Percentiles rank a stretch among this genome's conserved stretches.
Evolutionary conservation across 1,284 basidiomycete genomes (phyloP).

Genomic region (Ustilago loliicola): DNA sequence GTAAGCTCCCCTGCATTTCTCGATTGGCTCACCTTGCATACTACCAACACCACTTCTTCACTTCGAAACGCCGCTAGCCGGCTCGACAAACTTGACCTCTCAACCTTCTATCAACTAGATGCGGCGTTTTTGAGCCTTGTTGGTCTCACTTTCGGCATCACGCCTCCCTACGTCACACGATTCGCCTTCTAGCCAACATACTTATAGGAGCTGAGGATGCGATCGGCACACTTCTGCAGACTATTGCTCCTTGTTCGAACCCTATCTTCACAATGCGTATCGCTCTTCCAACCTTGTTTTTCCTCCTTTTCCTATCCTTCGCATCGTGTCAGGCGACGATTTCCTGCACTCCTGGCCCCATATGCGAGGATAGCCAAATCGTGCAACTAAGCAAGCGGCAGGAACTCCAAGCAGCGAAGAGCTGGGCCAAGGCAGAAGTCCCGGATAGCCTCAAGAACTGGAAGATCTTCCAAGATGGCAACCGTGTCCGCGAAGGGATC

Average conservation of each 20-base stretch:
- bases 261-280: not conserved
- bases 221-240: not conserved
- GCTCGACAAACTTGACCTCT: not conserved
- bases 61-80: not conserved
- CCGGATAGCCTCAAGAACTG: conserved; percentile 23
- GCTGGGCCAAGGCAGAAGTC: conserved; percentile 19
- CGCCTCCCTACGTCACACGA: not conserved
- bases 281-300: not conserved
- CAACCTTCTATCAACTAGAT: too few species aligned
- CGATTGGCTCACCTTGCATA: not conserved
- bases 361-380: too few species aligned
- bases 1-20: not conserved
- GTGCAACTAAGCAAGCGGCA: conserved; percentile 1
- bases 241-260: not conserved
- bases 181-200: not conserved
- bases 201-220: not conserved
- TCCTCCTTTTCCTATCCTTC: not conserved
- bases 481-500: conserved; percentile 19
- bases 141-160: not conserved
- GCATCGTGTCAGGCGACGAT: not conserved
- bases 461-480: conserved; percentile 36
- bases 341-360: not conserved
- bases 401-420: not conserved
- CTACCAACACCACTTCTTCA: not conserved
- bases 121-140: not conserved